These are phyloP conservation scores for Gentiana dahurica DNA, from an alignment of 257 asterid genomes.

Conservation along the genomic window DNA sequence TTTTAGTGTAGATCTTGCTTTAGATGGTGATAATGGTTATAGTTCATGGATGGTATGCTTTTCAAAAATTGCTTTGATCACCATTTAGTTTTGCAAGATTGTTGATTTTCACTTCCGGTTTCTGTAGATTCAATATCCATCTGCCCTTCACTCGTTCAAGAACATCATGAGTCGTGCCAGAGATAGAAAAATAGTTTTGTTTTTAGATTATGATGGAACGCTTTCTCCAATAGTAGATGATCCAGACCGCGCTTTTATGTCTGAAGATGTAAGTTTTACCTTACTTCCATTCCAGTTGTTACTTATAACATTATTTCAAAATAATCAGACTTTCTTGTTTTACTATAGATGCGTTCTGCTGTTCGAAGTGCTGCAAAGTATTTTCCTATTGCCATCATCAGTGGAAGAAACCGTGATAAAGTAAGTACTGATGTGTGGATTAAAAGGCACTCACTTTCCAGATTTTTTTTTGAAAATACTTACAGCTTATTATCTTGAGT, in stretches of 20 bases:
- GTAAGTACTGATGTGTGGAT: conserved; percentile 11
- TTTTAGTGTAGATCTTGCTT: conserved; percentile 23
- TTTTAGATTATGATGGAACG: conserved; percentile 91
- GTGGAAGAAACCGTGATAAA: conserved; percentile 90
- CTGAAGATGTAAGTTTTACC: conserved; percentile 45
- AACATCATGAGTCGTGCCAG: conserved; percentile 38
- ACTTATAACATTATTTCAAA: no score
- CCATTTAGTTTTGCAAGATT: neutral
- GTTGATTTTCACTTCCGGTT: neutral
- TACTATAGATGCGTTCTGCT: conserved; percentile 67
- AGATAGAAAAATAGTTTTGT: conserved; percentile 53
- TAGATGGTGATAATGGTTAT: conserved; percentile 49
- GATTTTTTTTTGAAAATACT: no score
- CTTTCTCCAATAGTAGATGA: conserved; percentile 91
- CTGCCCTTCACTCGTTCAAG: conserved; percentile 64
- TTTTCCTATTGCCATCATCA: conserved; percentile 86
- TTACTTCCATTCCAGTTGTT: no score
- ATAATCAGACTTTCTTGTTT: neutral
- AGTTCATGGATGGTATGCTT: conserved; percentile 65
- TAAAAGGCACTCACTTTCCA: no score
- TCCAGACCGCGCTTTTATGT: conserved; percentile 87
- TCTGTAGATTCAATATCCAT: conserved; percentile 39
- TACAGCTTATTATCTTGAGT: no score
- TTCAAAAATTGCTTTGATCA: neutral
- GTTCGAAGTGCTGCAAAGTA: conserved; percentile 47